Percentiles rank a stretch among this genome's conserved stretches.
These are phyloP conservation scores for Metarhizium guizhouense DNA, from an alignment of 2,329 filamentous ascomycete species.

Conservation along the genomic window DNA sequence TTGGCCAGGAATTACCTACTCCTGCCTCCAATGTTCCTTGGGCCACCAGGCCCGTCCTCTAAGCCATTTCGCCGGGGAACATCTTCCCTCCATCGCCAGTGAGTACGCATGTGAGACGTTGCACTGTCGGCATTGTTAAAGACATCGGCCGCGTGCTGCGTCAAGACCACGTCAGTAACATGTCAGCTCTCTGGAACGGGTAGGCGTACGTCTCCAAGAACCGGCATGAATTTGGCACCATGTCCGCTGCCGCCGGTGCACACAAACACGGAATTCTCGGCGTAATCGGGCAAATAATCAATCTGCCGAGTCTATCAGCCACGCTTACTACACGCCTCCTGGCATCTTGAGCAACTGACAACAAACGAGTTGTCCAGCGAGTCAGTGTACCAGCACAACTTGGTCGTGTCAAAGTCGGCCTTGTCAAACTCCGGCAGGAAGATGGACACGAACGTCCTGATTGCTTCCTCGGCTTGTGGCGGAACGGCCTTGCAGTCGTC, in stretches of 20 bases:
- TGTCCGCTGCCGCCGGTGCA: constrained; percentile 27
- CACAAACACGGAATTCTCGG: constrained; percentile 21
- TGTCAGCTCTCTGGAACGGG: not conserved
- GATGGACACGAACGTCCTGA: constrained; percentile 13
- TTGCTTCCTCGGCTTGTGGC: constrained; percentile 12
- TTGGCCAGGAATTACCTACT: not conserved
- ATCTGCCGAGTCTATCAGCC: constrained; percentile 11
- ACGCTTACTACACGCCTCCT: no score
- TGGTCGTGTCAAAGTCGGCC: constrained; percentile 16
- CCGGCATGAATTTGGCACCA: constrained; percentile 26
- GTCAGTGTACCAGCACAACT: constrained; percentile 26
- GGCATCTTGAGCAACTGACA: constrained; percentile 5
- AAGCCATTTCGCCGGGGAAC: constrained; percentile 18
- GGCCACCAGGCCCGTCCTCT: constrained; percentile 19
- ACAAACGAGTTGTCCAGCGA: constrained; percentile 24
- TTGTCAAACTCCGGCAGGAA: constrained; percentile 19
- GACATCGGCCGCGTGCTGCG: constrained; percentile 23
- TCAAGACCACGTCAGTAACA: not conserved
- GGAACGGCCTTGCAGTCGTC: constrained; percentile 9
- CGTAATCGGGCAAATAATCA: constrained; percentile 22
- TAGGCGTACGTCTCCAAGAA: constrained; percentile 20
- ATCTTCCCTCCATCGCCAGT: constrained; percentile 22
- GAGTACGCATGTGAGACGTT: constrained; percentile 18
- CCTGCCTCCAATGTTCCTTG: constrained; percentile 12
- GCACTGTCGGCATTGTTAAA: constrained; percentile 17